Percentiles rank a stretch among this genome's conserved stretches.
Evolutionary conservation across 805 yeast genomes (phyloP).

Genomic region (Brettanomyces anomalus): DNA sequence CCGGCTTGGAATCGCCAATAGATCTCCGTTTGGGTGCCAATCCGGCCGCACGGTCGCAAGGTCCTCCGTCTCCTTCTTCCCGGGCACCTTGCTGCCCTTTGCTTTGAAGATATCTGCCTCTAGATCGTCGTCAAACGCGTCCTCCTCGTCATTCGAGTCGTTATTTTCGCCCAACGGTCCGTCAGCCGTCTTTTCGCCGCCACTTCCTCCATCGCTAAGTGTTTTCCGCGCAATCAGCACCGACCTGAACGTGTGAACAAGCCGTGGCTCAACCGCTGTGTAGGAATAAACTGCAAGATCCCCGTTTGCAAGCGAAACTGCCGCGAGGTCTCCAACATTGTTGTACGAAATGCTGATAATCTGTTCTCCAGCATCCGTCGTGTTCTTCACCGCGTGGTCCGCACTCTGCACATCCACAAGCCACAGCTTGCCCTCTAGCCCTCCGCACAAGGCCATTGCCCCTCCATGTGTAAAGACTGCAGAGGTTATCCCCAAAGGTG

Average conservation of each 20-base stretch:
- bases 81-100: slow-evolving; percentile 19
- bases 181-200: slow-evolving; percentile 9
- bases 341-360: slow-evolving; percentile 48
- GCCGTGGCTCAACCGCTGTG: slow-evolving; percentile 45
- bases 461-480: slow-evolving; percentile 54
- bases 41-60: slow-evolving; percentile 39
- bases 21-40: slow-evolving; percentile 67
- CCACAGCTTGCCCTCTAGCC: slow-evolving; percentile 55
- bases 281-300: slow-evolving; percentile 45
- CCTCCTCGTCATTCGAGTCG: slow-evolving; percentile 25
- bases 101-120: slow-evolving; percentile 5
- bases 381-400: slow-evolving; percentile 24
- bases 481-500: slow-evolving; percentile 41
- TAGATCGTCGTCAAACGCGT: slow-evolving; percentile 17
- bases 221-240: slow-evolving; percentile 26
- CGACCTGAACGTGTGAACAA: slow-evolving; percentile 34
- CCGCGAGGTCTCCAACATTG: slow-evolving; percentile 43
- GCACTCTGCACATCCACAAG: slow-evolving; percentile 24
- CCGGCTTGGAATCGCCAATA: slow-evolving; percentile 58
- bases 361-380: slow-evolving; percentile 42
- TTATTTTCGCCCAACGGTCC: slow-evolving; percentile 32
- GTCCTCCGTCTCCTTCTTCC: slow-evolving; percentile 6
- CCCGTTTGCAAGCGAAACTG: slow-evolving; percentile 55
- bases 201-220: slow-evolving; percentile 17
- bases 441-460: slow-evolving; percentile 49